Conservation (phyloP, 306 rosid genomes). For the Carpinus viminea region DNA sequence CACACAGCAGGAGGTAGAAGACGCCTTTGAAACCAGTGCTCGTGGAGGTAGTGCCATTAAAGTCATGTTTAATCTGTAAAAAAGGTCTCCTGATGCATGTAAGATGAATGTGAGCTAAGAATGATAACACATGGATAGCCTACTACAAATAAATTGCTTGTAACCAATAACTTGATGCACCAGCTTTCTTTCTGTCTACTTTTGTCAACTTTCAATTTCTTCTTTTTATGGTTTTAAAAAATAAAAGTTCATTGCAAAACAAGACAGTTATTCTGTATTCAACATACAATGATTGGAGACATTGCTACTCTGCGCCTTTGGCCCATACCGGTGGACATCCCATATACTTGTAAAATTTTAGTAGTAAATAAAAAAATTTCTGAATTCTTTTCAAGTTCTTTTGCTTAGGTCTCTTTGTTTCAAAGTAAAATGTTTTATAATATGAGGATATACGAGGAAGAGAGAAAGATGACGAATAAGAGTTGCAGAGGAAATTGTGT, state of each 20-base stretch:
- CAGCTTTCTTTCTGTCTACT: neutral
- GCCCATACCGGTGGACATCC: neutral
- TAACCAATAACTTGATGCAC: neutral
- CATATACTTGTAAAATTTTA: neutral
- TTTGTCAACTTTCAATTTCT: neutral
- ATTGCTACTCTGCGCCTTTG: neutral
- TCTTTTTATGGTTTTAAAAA: no score
- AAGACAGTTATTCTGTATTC: neutral
- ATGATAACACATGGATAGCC: neutral
- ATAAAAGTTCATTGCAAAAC: neutral
- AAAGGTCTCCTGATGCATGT: neutral
- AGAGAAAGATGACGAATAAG: no score
- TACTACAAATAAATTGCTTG: neutral
- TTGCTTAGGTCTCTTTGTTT: no score
- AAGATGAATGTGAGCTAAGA: neutral
- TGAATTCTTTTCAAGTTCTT: neutral
- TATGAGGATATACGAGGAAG: no score
- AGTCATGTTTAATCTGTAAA: slow-evolving; percentile 46
- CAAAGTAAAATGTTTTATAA: no score
- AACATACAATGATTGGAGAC: neutral
- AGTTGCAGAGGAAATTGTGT: no score
- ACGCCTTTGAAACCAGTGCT: slow-evolving; percentile 45
- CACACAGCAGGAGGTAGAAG: slow-evolving; percentile 38
- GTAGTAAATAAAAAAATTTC: neutral
- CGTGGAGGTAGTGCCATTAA: slow-evolving; percentile 43